Base-by-base conservation (phyloP, 345 rosid genomes). In the Microcos paniculata region DNA sequence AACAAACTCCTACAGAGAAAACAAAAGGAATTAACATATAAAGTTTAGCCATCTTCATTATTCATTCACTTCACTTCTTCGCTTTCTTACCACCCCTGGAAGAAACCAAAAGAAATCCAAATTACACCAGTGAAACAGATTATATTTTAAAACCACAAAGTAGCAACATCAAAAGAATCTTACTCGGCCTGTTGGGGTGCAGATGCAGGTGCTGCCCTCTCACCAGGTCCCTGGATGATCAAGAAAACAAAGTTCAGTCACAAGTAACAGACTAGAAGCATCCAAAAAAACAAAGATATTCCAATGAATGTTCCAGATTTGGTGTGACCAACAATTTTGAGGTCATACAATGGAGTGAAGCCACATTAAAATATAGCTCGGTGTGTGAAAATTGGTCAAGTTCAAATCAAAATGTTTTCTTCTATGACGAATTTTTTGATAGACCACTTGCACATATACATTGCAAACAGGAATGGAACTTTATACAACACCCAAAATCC, bases 31-130 rank as follows among this genome's bases (percentile, higher is more conserved):
- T 55, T 58, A 63, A 71, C 71, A 62, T 56, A 48, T 57, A 12
- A 31, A 14, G 42, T 71, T 10, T 19, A 21, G 13, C 59, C 14
- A 75, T 48, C 73, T 77, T 72, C 85, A 48, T 28, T 56, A 19
- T 74, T 56, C 26, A 19, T 74, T 56, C 26, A 18, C 2, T 63
- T 83, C 80, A 86, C 83, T 86, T 84, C 85, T 78, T 84, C 19
- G 79, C 28, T 73, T 84, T 86, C 83, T 82, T 81, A 71, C 79
- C 80, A 61, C 77, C 81, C 77, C 87, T 86, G 72, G 6, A 35
- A 79, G 12, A 30, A 8, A 58, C 30, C 15, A 43, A 35, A 23
- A 19, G 2, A 71, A 16, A 63, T 16, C 4, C 18, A 24, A 18
- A 46, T 72, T 49, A 72, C 58, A 72, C 12, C 38, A 2, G 42